Evolutionary conservation across 176 grass and related monocot genomes (phyloP).

Genomic region (Calamus simplicifolius): DNA sequence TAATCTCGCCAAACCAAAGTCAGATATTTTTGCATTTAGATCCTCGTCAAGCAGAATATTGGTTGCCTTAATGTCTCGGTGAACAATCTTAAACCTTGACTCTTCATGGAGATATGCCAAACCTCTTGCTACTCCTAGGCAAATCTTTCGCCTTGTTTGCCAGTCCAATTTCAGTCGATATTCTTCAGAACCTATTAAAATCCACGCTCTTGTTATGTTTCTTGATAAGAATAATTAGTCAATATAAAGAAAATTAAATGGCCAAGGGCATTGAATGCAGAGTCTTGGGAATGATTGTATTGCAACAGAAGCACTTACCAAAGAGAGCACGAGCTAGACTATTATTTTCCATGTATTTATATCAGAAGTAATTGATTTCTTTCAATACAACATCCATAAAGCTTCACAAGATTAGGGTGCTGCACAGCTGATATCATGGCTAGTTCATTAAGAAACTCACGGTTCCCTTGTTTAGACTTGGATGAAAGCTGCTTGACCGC

Average conservation of each 20-base stretch:
- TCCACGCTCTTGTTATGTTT: background rate
- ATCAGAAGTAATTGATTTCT: slow-evolving; percentile 6
- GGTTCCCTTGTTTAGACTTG: slow-evolving; percentile 12
- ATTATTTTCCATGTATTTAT: slow-evolving; percentile 18
- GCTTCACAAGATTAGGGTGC: slow-evolving; percentile 13
- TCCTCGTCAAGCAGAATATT: slow-evolving; percentile 86
- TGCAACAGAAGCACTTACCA: background rate
- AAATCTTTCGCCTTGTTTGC: slow-evolving; percentile 59
- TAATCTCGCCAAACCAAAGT: slow-evolving; percentile 86
- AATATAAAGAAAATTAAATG: too few species aligned
- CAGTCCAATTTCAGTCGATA: slow-evolving; percentile 57
- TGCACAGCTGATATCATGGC: slow-evolving; percentile 12
- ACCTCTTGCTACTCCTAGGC: slow-evolving; percentile 66
- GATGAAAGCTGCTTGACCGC: slow-evolving; percentile 17
- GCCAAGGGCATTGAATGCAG: background rate
- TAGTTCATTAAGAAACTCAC: slow-evolving; percentile 15
- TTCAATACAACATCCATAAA: slow-evolving; percentile 10
- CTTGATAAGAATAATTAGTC: too few species aligned
- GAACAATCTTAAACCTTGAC: slow-evolving; percentile 72
- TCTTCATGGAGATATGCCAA: slow-evolving; percentile 82
- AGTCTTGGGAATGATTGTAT: background rate
- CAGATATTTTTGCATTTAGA: slow-evolving; percentile 81
- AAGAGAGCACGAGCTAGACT: slow-evolving; percentile 7
- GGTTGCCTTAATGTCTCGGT: slow-evolving; percentile 85
- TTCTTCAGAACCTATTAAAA: slow-evolving; percentile 34